These are phyloP conservation scores for Drechmeria coniospora DNA, from an alignment of 2,329 filamentous ascomycete genomes.

Conservation along the genomic window DNA sequence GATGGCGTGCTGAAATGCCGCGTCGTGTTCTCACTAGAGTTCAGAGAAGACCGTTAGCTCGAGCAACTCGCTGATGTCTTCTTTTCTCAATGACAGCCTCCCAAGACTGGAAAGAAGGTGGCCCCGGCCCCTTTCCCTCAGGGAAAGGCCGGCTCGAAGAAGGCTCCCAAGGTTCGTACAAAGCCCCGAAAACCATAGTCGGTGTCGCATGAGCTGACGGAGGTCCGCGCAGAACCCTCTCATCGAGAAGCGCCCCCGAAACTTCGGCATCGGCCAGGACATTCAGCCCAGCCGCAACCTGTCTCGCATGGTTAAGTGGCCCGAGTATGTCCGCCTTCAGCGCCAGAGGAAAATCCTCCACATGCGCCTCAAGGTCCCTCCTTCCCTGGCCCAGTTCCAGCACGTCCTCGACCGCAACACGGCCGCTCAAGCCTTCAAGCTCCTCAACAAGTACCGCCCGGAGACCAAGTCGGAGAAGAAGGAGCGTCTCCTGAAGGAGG, in stretches of 20 bases:
- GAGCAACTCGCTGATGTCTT: slow-evolving; percentile 88
- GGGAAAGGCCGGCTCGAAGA: slow-evolving; percentile 84
- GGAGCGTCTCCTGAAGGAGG: slow-evolving; percentile 96
- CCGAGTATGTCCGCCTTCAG: slow-evolving; percentile 97
- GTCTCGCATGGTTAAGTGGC: slow-evolving; percentile 98
- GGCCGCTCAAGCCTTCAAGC: slow-evolving; percentile 93
- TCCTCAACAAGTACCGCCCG: slow-evolving; percentile 99
- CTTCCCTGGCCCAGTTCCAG: slow-evolving; percentile 94
- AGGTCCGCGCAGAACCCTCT: slow-evolving; percentile 70
- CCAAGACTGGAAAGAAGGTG: slow-evolving; percentile 95
- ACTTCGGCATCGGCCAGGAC: slow-evolving; percentile 98
- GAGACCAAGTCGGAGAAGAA: slow-evolving; percentile 99
- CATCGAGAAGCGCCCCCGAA: slow-evolving; percentile 92
- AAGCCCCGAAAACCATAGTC: too few relatives aligned
- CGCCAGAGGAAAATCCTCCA: slow-evolving; percentile 90
- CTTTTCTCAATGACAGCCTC: slow-evolving; percentile 99
- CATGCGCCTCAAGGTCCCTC: slow-evolving; percentile 96
- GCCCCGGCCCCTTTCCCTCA: slow-evolving; percentile 93
- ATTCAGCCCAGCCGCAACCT: slow-evolving; percentile 94
- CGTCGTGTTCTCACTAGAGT: slow-evolving; percentile 69
- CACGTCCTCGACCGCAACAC: slow-evolving; percentile 94
- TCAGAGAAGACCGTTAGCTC: slow-evolving; percentile 69
- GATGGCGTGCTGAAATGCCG: slow-evolving; percentile 37
- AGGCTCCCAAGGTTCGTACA: slow-evolving; percentile 79
- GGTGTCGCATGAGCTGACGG: background rate